Evolutionary conservation across 345 rosid genomes (phyloP), one percentile per base, ranked within the genome.

Genomic region (Citrus sp.): DNA sequence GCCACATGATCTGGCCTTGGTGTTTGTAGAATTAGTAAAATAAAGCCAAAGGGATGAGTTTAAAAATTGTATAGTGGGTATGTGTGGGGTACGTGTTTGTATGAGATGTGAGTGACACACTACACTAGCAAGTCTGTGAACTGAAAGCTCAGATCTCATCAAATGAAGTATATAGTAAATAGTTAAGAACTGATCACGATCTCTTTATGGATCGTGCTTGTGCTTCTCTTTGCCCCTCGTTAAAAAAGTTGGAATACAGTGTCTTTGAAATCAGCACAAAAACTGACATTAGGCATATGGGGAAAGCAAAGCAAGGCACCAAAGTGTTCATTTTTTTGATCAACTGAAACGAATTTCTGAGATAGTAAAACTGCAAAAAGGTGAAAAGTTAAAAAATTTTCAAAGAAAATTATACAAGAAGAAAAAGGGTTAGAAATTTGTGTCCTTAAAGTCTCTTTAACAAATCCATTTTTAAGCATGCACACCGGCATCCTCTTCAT

Each of bases 121-220:
- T 86, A 84, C 51, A 13, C 51, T 12, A 46, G 18, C 51, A 46
- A 46, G 51, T 46, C 16, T 46, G 51, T 13, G 51, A 46, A 46
- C 51, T 74, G 40, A 67, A 22, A 88, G 89, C 88, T 85, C 88
- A 84, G 86, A 88, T 88, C 91, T 86, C 89, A 13, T 46, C 18
- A 46, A 46, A 46, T 46, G 51, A 13, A 13, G 51, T 46, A 4
- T 46, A 46, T 13, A 46, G 51, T 46, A 13, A 42, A 13, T 3
- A 13, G 51, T 13, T 13, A 46, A 13, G 51, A 46, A 46, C 51
- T 46, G 51, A 46, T 46, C 51, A 1, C 51, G 51, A 46, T 13
- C 5, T 46, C 51, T 46, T 46, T 46, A 46, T 13, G 51, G 14
- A 46, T 46, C 18, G 18, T 46, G 51, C 51, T 73, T 80, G 78